Percentiles rank a stretch among this genome's conserved stretches.
phyloP scores from a whole-genome alignment of 495 filamentous ascomycete species.

The Baudoinia panamericana region DNA sequence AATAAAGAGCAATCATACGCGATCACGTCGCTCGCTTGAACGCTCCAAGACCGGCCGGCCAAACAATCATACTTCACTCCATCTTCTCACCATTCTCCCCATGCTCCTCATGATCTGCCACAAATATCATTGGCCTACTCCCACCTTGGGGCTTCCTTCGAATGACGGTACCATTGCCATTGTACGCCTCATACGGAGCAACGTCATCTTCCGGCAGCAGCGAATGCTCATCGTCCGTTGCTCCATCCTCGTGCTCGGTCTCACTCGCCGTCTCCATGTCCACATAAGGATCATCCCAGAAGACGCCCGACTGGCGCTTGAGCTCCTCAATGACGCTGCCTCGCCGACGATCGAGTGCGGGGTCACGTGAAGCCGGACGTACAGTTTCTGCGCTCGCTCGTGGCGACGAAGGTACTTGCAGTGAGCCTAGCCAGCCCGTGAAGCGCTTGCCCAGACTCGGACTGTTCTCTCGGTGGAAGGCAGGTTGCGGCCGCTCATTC shows the following conservation, averaged over 20 bases:
- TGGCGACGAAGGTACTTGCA: neutral
- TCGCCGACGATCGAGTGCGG: conserved; percentile 9
- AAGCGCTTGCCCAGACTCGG: conserved; percentile 23
- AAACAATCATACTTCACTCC: neutral
- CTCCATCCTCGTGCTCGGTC: conserved; percentile 4
- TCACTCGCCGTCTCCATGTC: conserved; percentile 12
- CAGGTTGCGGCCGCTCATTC: neutral
- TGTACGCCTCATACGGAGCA: neutral
- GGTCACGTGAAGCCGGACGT: conserved; percentile 1
- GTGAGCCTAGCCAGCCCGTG: conserved; percentile 20
- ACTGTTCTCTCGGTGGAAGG: conserved; percentile 13
- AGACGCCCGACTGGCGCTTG: conserved; percentile 46
- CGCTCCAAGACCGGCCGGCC: neutral
- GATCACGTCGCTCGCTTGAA: no score
- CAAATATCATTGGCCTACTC: neutral
- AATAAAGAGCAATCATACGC: no score
- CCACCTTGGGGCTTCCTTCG: neutral
- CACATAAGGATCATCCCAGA: conserved; percentile 43
- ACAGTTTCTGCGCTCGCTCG: conserved; percentile 1
- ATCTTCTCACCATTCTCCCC: neutral
- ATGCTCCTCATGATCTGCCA: neutral
- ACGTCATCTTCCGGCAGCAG: neutral
- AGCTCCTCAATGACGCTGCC: conserved; percentile 47
- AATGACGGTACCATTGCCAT: conserved; percentile 1
- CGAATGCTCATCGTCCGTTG: conserved; percentile 3